Evolutionary conservation across 371 early-diverging fungal species (phyloP).

Genomic region (Phascolomyces articulosus): DNA sequence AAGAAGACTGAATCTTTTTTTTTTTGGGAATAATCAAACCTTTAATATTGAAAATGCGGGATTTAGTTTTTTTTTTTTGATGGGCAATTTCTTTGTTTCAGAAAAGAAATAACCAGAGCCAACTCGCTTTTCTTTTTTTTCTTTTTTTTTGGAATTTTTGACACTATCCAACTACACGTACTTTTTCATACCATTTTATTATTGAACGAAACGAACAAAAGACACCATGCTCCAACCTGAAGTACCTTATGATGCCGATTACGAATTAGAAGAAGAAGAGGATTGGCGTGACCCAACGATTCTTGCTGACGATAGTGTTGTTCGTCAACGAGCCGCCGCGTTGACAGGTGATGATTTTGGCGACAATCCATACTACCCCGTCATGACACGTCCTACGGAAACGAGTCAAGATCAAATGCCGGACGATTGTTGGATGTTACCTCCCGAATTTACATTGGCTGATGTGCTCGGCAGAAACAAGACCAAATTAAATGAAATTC

Average conservation of each 20-base stretch:
- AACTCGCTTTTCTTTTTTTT: neutral
- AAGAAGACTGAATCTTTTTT: neutral
- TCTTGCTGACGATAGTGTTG: neutral
- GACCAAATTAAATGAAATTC: conserved; percentile 27
- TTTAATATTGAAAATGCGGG: too few relatives aligned
- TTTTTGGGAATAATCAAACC: too few relatives aligned
- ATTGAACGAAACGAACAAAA: too few relatives aligned
- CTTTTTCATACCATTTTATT: too few relatives aligned
- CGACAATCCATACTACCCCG: neutral
- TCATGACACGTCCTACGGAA: conserved; percentile 2
- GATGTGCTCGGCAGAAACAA: conserved; percentile 29
- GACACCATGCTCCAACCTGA: conserved; percentile 23
- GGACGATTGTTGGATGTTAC: conserved; percentile 47
- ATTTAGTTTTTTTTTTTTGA: too few relatives aligned
- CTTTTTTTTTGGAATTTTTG: neutral
- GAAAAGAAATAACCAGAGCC: too few relatives aligned
- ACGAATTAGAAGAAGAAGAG: conserved; percentile 15
- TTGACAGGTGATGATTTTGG: neutral
- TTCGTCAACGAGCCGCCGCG: neutral
- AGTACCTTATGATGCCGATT: conserved; percentile 27
- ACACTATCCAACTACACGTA: too few relatives aligned
- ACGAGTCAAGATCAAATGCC: conserved; percentile 27
- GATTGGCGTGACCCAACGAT: neutral
- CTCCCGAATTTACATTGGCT: conserved; percentile 19
- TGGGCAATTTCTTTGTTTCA: too few relatives aligned